Evolutionary conservation across 305 asterid genomes (phyloP).

Genomic region (Fraxinus platypoda): DNA sequence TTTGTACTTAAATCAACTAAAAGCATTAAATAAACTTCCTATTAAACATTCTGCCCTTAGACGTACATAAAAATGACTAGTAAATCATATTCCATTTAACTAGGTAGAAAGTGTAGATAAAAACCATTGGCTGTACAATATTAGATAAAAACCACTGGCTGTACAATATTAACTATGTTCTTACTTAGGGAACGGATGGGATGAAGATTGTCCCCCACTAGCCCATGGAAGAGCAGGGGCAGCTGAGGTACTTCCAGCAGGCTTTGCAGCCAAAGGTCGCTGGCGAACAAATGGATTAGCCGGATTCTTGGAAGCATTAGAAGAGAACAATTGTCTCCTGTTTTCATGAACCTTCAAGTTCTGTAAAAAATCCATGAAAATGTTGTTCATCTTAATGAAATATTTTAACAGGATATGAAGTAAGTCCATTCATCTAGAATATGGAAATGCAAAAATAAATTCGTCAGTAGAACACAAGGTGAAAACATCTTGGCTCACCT

Average conservation of each 20-base stretch:
- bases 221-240: conserved; percentile 63
- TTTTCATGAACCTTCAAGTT: conserved; percentile 85
- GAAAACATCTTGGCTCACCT: conserved; percentile 44
- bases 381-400: conserved; percentile 16
- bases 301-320: conserved; percentile 64
- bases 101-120: not conserved
- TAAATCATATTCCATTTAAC: not conserved
- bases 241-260: conserved; percentile 44
- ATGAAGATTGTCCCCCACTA: conserved; percentile 35
- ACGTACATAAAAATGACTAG: not conserved
- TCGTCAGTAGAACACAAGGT: not conserved
- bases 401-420: not conserved
- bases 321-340: conserved; percentile 77
- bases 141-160: not conserved
- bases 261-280: conserved; percentile 70
- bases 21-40: not conserved
- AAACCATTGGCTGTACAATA: not conserved
- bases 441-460: not conserved
- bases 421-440: not conserved
- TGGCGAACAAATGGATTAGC: conserved; percentile 82
- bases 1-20: not conserved
- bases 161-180: not conserved
- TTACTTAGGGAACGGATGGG: conserved; percentile 43
- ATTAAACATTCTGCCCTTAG: not conserved
- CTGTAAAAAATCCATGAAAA: conserved; percentile 32